These are phyloP conservation scores for Tephrocybe sp. DNA, from an alignment of 768 basidiomycete species.

Conservation along the genomic window DNA sequence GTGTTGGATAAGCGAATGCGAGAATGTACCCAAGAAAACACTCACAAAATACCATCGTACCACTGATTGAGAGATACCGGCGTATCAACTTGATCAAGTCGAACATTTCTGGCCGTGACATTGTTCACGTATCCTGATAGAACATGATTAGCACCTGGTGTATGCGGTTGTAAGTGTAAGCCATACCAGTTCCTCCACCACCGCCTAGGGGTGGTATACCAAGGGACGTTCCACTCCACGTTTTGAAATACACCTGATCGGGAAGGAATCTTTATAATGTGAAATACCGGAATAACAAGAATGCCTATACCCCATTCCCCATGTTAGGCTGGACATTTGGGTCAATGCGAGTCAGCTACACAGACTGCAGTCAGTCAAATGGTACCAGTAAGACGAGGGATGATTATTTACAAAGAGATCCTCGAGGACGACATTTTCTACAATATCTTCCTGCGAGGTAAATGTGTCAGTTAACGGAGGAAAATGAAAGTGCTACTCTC, in stretches of 20 bases:
- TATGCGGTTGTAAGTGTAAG: too few species aligned
- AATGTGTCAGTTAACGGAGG: background rate
- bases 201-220: slow-evolving; percentile 57
- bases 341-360: slow-evolving; percentile 51
- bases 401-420: slow-evolving; percentile 37
- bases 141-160: background rate
- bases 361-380: too few species aligned
- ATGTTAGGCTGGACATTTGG: slow-evolving; percentile 55
- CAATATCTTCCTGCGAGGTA: slow-evolving; percentile 46
- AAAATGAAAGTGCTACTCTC: slow-evolving; percentile 7
- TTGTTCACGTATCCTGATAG: slow-evolving; percentile 43
- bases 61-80: slow-evolving; percentile 54
- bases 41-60: slow-evolving; percentile 47
- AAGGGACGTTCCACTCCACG: slow-evolving; percentile 51
- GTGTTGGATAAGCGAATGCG: background rate
- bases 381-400: background rate
- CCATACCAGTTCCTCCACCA: slow-evolving; percentile 51
- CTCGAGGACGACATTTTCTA: slow-evolving; percentile 50
- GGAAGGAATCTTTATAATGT: slow-evolving; percentile 1
- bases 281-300: background rate
- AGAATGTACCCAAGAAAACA: background rate
- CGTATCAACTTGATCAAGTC: slow-evolving; percentile 44
- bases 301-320: slow-evolving; percentile 51
- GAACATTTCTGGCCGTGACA: slow-evolving; percentile 40
- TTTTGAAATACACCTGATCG: slow-evolving; percentile 55